Base-by-base conservation (phyloP, 371 early-diverging fungal genomes). In the Mortierella sp. region DNA sequence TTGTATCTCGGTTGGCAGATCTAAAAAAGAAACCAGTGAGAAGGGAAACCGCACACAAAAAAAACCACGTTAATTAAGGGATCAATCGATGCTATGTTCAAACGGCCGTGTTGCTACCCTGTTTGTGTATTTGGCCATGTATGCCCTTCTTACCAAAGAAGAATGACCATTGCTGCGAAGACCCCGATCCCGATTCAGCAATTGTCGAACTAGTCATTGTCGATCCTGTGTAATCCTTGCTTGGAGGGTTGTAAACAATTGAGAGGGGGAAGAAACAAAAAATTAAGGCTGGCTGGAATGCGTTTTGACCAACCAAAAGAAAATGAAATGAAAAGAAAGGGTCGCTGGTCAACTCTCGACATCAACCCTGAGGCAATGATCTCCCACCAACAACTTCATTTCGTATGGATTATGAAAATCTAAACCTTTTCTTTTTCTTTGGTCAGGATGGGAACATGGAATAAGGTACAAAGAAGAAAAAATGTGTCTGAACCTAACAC, bases 1-100 rank as follows among this genome's bases (percentile, higher is more conserved):
- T 44, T 84, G 84, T 10, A 80, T 65, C 44, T 84, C 84, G 28
- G 81, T 77, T 3, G 84, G 84, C 21, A 81, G 45, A 13, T 76
- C 84, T 84, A 68, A 45, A 2, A 55, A 16, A 14, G 50, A 73
- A 52, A 34, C 5, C 1, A 26, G 21, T 28, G 16, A 26, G 16
- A 58, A n/a, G 24, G 55, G 44, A 55, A 57, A 57, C n/a, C 6
- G 42, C 34, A 63, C 13, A 5, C 9, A 34, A 38, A n/a, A 54
- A 42, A 3, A 16, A n/a, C n/a, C 14, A 34, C n/a, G 54, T 16
- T 45, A 44, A 16, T 16, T 21, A 6, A 19, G 63, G 34, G 58
- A 31, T 16, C 14, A 13, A 8, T 60, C 16, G 13, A 16, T 26
- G 31, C 16, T 34, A 7, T 5, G 1, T 31, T 4, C 63, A 63